Evolutionary conservation across 2,329 filamentous ascomycete genomes (phyloP).

Genomic region (Amphichorda felina): DNA sequence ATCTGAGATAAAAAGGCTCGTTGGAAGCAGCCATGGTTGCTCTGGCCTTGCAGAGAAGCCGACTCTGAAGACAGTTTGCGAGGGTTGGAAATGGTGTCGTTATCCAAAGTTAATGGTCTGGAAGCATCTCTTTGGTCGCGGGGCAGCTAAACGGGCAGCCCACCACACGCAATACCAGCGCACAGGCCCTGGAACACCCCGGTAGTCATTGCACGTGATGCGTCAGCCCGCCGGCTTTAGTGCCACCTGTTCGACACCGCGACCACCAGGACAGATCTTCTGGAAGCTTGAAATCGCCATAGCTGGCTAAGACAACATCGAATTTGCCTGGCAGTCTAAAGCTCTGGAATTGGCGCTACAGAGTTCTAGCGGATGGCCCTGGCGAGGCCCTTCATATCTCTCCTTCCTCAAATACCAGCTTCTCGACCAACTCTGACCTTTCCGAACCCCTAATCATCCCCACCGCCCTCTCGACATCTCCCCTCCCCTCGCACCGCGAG

Average conservation of each 20-base stretch:
- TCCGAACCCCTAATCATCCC: slow-evolving; percentile 16
- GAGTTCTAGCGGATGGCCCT: slow-evolving; percentile 16
- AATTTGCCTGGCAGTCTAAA: slow-evolving; percentile 1
- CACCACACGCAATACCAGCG: not conserved
- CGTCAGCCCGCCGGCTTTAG: slow-evolving; percentile 14
- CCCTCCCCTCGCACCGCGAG: slow-evolving; percentile 12
- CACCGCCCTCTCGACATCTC: slow-evolving; percentile 16
- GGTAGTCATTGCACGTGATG: slow-evolving; percentile 17
- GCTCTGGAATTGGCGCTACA: slow-evolving; percentile 15
- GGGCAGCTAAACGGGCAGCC: not conserved
- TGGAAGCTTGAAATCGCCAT: slow-evolving; percentile 17
- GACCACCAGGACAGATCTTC: slow-evolving; percentile 23
- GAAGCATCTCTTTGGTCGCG: too few species aligned
- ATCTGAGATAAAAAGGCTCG: slow-evolving; percentile 90
- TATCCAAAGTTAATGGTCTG: too few species aligned
- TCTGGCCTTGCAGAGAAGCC: too few species aligned
- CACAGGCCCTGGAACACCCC: not conserved
- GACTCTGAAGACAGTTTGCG: too few species aligned
- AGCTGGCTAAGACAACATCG: slow-evolving; percentile 14
- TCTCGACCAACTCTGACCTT: not conserved
- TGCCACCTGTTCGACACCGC: slow-evolving; percentile 26
- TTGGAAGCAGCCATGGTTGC: slow-evolving; percentile 49
- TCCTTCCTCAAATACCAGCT: not conserved
- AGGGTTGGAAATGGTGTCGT: too few species aligned
- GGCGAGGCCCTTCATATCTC: slow-evolving; percentile 9